phyloP scores from a whole-genome alignment of 2,329 filamentous ascomycete genomes.

The Paradendryphiella salina region DNA sequence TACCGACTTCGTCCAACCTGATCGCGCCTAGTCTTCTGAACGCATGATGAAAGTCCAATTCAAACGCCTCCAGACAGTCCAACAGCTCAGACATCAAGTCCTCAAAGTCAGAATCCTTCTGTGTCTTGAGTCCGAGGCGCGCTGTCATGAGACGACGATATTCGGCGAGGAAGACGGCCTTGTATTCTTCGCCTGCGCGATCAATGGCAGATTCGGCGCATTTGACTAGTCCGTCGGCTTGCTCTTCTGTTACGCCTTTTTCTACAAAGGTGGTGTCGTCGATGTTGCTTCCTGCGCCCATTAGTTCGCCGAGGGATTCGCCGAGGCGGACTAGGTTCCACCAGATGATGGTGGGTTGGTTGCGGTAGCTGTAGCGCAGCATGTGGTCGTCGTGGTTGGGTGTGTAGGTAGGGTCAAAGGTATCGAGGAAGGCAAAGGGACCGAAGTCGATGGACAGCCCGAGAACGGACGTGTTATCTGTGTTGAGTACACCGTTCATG shows the following conservation, averaged over 20 bases:
- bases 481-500: constrained; percentile 97
- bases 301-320: constrained; percentile 83
- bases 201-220: constrained; percentile 84
- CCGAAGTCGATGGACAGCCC: constrained; percentile 93
- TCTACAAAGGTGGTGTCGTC: constrained; percentile 72
- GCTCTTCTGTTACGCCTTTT: constrained; percentile 72
- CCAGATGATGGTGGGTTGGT: constrained; percentile 96
- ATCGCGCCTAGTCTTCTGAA: constrained; percentile 77
- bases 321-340: constrained; percentile 95
- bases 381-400: constrained; percentile 94
- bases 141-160: constrained; percentile 84
- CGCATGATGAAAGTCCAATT: constrained; percentile 92
- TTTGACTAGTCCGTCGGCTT: constrained; percentile 69
- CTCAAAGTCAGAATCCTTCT: constrained; percentile 76
- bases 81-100: constrained; percentile 78
- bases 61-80: constrained; percentile 76
- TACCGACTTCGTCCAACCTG: constrained; percentile 64
- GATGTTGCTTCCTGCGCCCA: constrained; percentile 73
- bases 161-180: constrained; percentile 80
- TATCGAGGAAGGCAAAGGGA: constrained; percentile 96
- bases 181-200: constrained; percentile 82
- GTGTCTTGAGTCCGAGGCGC: constrained; percentile 73
- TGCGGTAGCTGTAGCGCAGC: constrained; percentile 87
- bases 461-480: constrained; percentile 91
- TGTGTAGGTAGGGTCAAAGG: constrained; percentile 91